Conservation (phyloP, 1,284 basidiomycete species). For the Coriolopsis trogii region DNA sequence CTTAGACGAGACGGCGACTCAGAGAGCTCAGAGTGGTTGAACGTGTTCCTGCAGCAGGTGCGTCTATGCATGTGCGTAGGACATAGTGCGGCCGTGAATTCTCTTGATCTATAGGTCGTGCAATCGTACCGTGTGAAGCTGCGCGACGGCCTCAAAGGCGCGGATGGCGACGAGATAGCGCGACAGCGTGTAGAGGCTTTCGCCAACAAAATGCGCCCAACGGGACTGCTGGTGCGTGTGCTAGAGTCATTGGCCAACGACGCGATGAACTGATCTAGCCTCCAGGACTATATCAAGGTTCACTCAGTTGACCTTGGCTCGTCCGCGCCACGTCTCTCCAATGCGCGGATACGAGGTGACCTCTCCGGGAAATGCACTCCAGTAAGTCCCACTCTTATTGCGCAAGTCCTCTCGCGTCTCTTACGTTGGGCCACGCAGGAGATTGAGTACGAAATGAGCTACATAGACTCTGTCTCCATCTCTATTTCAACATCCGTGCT, state of each 20-base stretch:
- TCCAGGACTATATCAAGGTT: slow-evolving; percentile 75
- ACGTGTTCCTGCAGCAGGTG: slow-evolving; percentile 69
- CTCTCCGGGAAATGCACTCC: slow-evolving; percentile 18
- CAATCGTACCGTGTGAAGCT: slow-evolving; percentile 76
- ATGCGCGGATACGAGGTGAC: slow-evolving; percentile 49
- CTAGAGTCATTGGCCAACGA: no score
- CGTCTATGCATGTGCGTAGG: slow-evolving; percentile 15
- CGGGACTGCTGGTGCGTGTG: slow-evolving; percentile 63
- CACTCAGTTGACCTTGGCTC: slow-evolving; percentile 75
- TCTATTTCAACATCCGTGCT: slow-evolving; percentile 82
- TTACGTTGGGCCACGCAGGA: slow-evolving; percentile 39
- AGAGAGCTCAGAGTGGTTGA: slow-evolving; percentile 83
- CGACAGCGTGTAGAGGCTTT: slow-evolving; percentile 70
- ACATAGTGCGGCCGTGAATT: background rate
- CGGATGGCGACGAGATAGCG: slow-evolving; percentile 73
- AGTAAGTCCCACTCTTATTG: slow-evolving; percentile 24
- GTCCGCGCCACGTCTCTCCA: slow-evolving; percentile 66
- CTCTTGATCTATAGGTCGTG: slow-evolving; percentile 49
- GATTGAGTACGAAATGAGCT: slow-evolving; percentile 67
- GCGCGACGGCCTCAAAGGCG: slow-evolving; percentile 58
- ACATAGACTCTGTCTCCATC: slow-evolving; percentile 71
- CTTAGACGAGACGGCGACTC: slow-evolving; percentile 10
- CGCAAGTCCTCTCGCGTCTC: background rate
- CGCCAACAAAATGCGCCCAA: slow-evolving; percentile 70
- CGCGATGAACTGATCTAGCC: background rate